Conservation (phyloP, 148 eudicot species). For the Amaranthus cruentus region DNA sequence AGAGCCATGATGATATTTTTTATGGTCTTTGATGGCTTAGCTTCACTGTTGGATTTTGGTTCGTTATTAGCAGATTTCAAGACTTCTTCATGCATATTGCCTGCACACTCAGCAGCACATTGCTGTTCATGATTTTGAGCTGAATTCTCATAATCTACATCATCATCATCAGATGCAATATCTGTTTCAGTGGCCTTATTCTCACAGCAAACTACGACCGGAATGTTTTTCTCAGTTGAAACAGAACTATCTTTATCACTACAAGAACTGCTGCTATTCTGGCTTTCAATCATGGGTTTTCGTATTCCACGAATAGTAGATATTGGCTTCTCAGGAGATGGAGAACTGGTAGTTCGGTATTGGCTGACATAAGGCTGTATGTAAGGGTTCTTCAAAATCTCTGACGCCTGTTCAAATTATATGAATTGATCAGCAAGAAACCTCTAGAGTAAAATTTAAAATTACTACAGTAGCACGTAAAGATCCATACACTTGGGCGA, state of each 20-base stretch:
- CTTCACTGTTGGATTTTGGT: conserved; percentile 33
- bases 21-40: conserved; percentile 56
- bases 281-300: conserved; percentile 71
- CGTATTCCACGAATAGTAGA: conserved; percentile 37
- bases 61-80: conserved; percentile 42
- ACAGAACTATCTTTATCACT: conserved; percentile 76
- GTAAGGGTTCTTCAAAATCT: conserved; percentile 87
- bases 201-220: conserved; percentile 39
- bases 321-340: conserved; percentile 57
- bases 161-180: conserved; percentile 62
- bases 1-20: conserved; percentile 55
- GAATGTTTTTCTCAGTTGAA: conserved; percentile 63
- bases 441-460: not conserved
- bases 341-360: conserved; percentile 43
- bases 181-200: conserved; percentile 51
- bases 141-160: conserved; percentile 34
- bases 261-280: conserved; percentile 83
- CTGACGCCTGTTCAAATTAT: conserved; percentile 63
- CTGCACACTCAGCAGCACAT: conserved; percentile 24
- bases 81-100: conserved; percentile 31
- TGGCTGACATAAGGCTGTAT: conserved; percentile 83
- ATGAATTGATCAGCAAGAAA: conserved; percentile 6
- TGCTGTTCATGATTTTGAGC: conserved; percentile 34
- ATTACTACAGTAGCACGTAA: not conserved
- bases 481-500: conserved; percentile 61